Conservation (phyloP, 208 protist genomes). For the Crithidia fasciculata region DNA sequence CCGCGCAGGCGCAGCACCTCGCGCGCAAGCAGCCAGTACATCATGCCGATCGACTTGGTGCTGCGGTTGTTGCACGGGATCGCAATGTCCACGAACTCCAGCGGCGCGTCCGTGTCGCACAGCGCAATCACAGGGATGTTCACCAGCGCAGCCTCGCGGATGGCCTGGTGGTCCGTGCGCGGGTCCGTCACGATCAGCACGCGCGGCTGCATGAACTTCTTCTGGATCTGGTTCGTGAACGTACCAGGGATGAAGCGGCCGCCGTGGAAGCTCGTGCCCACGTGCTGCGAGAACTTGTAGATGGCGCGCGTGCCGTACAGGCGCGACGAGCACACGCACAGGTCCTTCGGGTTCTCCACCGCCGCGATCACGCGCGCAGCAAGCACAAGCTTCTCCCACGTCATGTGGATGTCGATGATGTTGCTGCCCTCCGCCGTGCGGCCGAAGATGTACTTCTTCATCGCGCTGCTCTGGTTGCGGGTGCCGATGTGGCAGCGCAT, state of each 20-base stretch:
- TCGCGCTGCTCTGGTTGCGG: slow-evolving; percentile 93
- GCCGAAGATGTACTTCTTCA: slow-evolving; percentile 97
- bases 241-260: slow-evolving; percentile 98
- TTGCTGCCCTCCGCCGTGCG: slow-evolving; percentile 90
- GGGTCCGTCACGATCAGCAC: slow-evolving; percentile 98
- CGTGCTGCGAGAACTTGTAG: slow-evolving; percentile 98
- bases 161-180: slow-evolving; percentile 95
- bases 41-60: slow-evolving; percentile 96
- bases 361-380: slow-evolving; percentile 98
- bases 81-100: slow-evolving; percentile 98
- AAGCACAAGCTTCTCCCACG: slow-evolving; percentile 99
- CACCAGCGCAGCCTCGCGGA: slow-evolving; percentile 97
- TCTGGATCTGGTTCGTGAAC: slow-evolving; percentile 99
- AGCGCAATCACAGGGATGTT: slow-evolving; percentile 99
- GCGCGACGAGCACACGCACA: slow-evolving; percentile 96
- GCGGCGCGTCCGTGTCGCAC: slow-evolving; percentile 97
- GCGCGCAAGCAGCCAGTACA: slow-evolving; percentile 99
- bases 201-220: slow-evolving; percentile 98
- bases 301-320: slow-evolving; percentile 96
- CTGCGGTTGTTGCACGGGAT: slow-evolving; percentile 99
- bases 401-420: slow-evolving; percentile 98
- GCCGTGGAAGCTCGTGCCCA: slow-evolving; percentile 91
- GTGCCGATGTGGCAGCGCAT: slow-evolving; percentile 97
- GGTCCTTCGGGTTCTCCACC: slow-evolving; percentile 98
- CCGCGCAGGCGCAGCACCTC: slow-evolving; percentile 98